Evolutionary conservation across 345 rosid genomes (phyloP).

Genomic region (Rhodomyrtus tomentosa): DNA sequence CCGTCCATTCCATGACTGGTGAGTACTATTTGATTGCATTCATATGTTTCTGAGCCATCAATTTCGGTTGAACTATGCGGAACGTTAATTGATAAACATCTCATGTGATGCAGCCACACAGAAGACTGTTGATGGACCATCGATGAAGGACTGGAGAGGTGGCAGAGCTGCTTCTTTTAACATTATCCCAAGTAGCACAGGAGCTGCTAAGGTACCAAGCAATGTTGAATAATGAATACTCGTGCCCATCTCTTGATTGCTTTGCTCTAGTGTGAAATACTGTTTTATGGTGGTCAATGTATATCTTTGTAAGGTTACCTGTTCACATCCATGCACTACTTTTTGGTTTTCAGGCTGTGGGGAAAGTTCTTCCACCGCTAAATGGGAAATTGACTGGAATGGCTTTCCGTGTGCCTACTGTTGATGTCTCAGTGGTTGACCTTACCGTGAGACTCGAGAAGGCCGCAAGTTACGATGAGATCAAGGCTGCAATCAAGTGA

Average conservation of each 20-base stretch:
- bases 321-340: background rate
- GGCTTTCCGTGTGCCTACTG: constrained; percentile 70
- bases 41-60: background rate
- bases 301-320: background rate
- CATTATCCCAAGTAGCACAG: constrained; percentile 68
- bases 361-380: constrained; percentile 47
- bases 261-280: background rate
- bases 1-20: constrained; percentile 65
- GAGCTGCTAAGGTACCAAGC: constrained; percentile 52
- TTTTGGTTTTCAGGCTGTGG: constrained; percentile 36
- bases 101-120: constrained; percentile 32
- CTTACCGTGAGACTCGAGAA: constrained; percentile 60
- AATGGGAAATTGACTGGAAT: constrained; percentile 63
- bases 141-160: constrained; percentile 83
- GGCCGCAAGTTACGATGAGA: constrained; percentile 41
- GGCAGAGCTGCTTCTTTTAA: constrained; percentile 72
- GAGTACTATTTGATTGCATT: background rate
- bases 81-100: background rate
- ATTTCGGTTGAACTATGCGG: background rate
- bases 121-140: constrained; percentile 69
- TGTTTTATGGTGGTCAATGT: background rate
- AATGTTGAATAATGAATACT: background rate
- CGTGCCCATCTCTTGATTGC: background rate
- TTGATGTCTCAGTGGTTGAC: constrained; percentile 67
- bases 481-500: constrained; percentile 54